These are phyloP conservation scores for Irpex sp. DNA, from an alignment of 1,284 basidiomycete species.

Conservation along the genomic window DNA sequence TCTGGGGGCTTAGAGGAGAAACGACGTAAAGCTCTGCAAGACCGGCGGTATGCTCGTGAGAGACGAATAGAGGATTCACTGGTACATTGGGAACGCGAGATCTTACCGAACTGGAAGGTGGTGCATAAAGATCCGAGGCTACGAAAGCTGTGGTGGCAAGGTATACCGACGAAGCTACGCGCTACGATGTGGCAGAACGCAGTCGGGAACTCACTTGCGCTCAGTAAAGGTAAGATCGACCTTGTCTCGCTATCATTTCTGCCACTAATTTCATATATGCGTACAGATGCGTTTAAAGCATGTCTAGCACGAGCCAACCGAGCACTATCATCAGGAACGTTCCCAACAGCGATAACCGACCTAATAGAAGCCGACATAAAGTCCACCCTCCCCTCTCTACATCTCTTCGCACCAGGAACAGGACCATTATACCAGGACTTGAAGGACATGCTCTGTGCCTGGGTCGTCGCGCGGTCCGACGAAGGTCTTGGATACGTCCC, in stretches of 20 bases:
- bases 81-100: slow-evolving; percentile 71
- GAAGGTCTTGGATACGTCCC: slow-evolving; percentile 77
- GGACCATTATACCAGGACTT: slow-evolving; percentile 87
- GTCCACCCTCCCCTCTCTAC: slow-evolving; percentile 80
- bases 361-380: slow-evolving; percentile 79
- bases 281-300: slow-evolving; percentile 66
- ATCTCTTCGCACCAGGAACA: slow-evolving; percentile 74
- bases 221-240: slow-evolving; percentile 69
- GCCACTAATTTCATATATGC: not conserved
- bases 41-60: slow-evolving; percentile 64
- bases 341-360: slow-evolving; percentile 65
- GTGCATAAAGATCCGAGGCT: slow-evolving; percentile 62
- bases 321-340: slow-evolving; percentile 64
- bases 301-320: slow-evolving; percentile 73
- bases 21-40: slow-evolving; percentile 54
- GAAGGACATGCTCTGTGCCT: slow-evolving; percentile 83
- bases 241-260: not conserved
- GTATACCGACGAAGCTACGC: slow-evolving; percentile 83
- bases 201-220: slow-evolving; percentile 82
- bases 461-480: slow-evolving; percentile 87
- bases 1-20: slow-evolving; percentile 53
- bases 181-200: slow-evolving; percentile 85
- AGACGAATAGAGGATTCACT: slow-evolving; percentile 64
- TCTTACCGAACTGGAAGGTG: slow-evolving; percentile 79
- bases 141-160: slow-evolving; percentile 86